A percentile compares a stretch with the other conserved stretches of the same genome.
Conservation (phyloP, 2,329 filamentous ascomycete species). For the Teratosphaeria destructans region DNA sequence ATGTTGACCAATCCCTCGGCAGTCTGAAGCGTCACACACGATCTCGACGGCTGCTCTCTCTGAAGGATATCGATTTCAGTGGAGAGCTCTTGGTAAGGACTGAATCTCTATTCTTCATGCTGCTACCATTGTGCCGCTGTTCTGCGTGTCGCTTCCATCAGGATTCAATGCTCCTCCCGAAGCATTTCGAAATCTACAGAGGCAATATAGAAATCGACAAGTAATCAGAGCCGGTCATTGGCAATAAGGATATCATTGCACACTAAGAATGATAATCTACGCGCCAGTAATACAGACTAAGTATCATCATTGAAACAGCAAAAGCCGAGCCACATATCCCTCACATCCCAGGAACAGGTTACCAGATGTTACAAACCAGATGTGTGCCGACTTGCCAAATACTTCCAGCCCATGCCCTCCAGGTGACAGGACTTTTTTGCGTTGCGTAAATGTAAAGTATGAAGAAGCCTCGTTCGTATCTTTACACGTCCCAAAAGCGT, state of each 20-base stretch:
- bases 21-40: neutral
- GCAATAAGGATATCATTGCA: neutral
- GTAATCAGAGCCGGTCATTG: neutral
- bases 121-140: neutral
- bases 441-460: neutral
- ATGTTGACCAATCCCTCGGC: neutral
- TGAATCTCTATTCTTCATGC: neutral
- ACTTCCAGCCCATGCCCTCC: neutral
- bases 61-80: neutral
- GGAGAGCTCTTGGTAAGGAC: neutral
- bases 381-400: neutral
- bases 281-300: neutral
- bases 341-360: neutral
- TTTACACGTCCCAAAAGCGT: neutral
- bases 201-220: neutral
- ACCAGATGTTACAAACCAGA: neutral
- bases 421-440: neutral
- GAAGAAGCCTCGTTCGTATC: neutral
- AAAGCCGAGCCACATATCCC: neutral
- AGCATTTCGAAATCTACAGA: neutral
- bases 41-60: neutral
- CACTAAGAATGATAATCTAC: neutral
- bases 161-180: neutral
- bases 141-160: neutral
- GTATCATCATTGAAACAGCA: neutral